Evolutionary conservation across 116 monocot genomes (phyloP).

Genomic region (Phalaenopsis hybrid): DNA sequence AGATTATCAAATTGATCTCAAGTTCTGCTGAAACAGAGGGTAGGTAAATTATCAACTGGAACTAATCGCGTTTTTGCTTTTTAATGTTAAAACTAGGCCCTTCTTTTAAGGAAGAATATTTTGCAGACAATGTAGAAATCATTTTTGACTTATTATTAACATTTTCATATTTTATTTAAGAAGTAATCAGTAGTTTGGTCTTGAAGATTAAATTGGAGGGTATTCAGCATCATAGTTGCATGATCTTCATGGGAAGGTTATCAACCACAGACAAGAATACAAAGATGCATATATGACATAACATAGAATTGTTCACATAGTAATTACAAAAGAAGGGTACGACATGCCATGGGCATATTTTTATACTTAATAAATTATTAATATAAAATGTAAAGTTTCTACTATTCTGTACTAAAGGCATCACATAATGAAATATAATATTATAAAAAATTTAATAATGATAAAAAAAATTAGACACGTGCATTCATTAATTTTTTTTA

Average conservation of each 20-base stretch:
- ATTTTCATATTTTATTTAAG: background rate
- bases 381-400: too few species aligned
- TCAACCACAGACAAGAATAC: background rate
- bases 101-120: too few species aligned
- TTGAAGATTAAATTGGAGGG: background rate
- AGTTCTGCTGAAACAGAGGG: constrained; percentile 33
- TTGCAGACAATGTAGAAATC: background rate
- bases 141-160: background rate
- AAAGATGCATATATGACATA: too few species aligned
- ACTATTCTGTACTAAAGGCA: too few species aligned
- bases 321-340: too few species aligned
- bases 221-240: background rate
- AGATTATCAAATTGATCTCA: constrained; percentile 76
- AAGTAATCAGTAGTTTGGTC: background rate
- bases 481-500: too few species aligned
- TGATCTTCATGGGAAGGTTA: background rate
- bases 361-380: too few species aligned
- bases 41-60: constrained; percentile 14
- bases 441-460: too few species aligned
- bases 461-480: too few species aligned
- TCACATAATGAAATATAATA: too few species aligned
- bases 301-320: too few species aligned
- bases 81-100: constrained; percentile 1
- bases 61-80: background rate
- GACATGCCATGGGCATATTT: too few species aligned